phyloP scores from a whole-genome alignment of 2,329 filamentous ascomycete species.

The Xylaria polymorpha region DNA sequence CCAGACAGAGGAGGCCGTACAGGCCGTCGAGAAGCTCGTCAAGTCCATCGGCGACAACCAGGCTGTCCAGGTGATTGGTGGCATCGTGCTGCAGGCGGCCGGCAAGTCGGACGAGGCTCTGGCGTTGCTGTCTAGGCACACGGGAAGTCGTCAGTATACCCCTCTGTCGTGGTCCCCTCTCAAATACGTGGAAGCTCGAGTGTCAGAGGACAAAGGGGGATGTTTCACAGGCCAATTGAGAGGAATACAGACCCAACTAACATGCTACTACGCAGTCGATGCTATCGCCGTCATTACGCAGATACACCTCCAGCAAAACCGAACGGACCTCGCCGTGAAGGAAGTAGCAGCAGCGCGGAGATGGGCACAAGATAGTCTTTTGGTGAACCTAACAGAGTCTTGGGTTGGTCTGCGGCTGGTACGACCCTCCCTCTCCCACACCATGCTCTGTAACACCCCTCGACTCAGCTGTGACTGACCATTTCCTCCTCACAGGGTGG shows the following conservation, averaged over 20 bases:
- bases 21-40: constrained; percentile 73
- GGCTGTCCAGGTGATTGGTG: constrained; percentile 82
- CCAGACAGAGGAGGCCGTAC: constrained; percentile 70
- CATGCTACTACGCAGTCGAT: constrained; percentile 60
- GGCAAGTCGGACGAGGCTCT: constrained; percentile 89
- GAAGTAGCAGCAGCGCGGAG: constrained; percentile 87
- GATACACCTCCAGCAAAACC: constrained; percentile 91
- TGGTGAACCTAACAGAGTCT: constrained; percentile 94
- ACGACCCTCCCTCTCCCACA: constrained; percentile 47
- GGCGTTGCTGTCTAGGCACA: constrained; percentile 81
- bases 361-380: constrained; percentile 94
- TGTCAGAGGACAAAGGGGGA: neutral
- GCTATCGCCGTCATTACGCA: constrained; percentile 90
- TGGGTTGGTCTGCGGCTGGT: constrained; percentile 93
- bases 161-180: neutral
- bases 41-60: constrained; percentile 76
- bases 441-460: neutral
- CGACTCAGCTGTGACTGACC: constrained; percentile 15
- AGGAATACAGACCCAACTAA: constrained; percentile 5
- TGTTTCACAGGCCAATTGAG: constrained; percentile 7
- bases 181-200: neutral
- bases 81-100: constrained; percentile 82
- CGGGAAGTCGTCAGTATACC: constrained; percentile 78
- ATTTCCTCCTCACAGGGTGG: constrained; percentile 71
- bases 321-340: constrained; percentile 88